These are phyloP conservation scores for Metarhizium robertsii DNA, from an alignment of 2,329 filamentous ascomycete genomes.

Conservation along the genomic window DNA sequence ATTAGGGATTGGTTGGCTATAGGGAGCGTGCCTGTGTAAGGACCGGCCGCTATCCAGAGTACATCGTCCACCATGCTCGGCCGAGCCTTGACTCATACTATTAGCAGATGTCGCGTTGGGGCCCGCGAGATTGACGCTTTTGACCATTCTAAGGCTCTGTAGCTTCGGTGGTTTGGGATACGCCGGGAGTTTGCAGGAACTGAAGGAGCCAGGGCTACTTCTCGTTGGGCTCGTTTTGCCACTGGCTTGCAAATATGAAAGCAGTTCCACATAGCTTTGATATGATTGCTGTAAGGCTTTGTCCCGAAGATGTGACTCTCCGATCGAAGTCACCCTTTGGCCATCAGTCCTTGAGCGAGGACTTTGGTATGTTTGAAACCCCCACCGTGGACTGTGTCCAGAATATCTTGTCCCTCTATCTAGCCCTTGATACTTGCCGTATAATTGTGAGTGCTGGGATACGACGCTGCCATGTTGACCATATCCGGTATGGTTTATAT, in stretches of 20 bases:
- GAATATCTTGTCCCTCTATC: neutral
- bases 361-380: neutral
- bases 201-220: constrained; percentile 24
- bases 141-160: constrained; percentile 11
- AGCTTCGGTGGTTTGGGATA: constrained; percentile 41
- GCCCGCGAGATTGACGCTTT: neutral
- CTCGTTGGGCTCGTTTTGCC: constrained; percentile 38
- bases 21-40: neutral
- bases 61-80: neutral
- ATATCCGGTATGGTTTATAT: neutral
- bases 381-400: neutral
- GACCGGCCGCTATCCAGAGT: constrained; percentile 1
- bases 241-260: constrained; percentile 53
- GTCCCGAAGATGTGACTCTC: constrained; percentile 45
- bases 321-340: neutral
- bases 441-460: neutral
- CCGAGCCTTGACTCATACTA: neutral
- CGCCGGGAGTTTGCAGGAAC: constrained; percentile 40
- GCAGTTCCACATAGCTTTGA: constrained; percentile 60
- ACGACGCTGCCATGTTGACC: neutral
- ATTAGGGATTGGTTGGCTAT: neutral
- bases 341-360: neutral
- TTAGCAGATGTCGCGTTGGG: neutral
- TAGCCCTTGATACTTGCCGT: neutral
- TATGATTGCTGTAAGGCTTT: constrained; percentile 63